Evolutionary conservation across 805 yeast genomes (phyloP), one percentile per base, ranked within the genome.

Genomic region (Barnettozyma wickerhamii): DNA sequence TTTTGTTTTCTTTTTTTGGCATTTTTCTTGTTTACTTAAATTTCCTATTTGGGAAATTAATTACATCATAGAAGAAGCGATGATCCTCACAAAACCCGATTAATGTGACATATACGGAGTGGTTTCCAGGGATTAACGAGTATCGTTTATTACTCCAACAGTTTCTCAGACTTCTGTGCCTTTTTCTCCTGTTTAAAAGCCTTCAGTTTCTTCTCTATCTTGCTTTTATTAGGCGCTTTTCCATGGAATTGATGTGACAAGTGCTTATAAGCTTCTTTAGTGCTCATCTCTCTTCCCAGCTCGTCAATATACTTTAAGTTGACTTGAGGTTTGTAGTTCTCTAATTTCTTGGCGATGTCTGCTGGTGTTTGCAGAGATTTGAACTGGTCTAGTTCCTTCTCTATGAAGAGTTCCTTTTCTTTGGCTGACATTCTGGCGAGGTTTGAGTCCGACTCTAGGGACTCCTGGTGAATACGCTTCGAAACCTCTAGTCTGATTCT

Each of bases 161-260:
- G 30, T 15, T 24, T 36, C 15, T 29, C 33, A 10, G 21, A 37
- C 19, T 33, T 24, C 28, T 28, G 14, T 10, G 15, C 20, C 6
- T 37, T 38, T 17, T 42, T 26, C 41, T 52, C 55, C 18, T 52
- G 48, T n/a, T 49, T 48, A 13, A 47, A 33, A 26, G 39, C 45
- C 35, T 51, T 53, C 38, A 38, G 13, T 35, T 47, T 49, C 39
- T 55, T 55, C 4, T 41, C 51, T 14, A 46, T 35, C 33, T 56
- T 56, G 31, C 41, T 43, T 43, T 52, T 49, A 18, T 45, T 49
- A 18, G 46, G 49, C 4, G 47, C 56, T 27, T 57, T 55, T 2
- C 84, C 85, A 53, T 79, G 85, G 58, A 77, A 79, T 49, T 75
- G 70, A 41, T 77, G 83, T 5, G 82, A 76, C 37, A 79, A 53